Percentiles rank a stretch among this genome's conserved stretches.
Evolutionary conservation across 2,329 filamentous ascomycete species (phyloP).

Genomic region (Pseudomassariella vexata): DNA sequence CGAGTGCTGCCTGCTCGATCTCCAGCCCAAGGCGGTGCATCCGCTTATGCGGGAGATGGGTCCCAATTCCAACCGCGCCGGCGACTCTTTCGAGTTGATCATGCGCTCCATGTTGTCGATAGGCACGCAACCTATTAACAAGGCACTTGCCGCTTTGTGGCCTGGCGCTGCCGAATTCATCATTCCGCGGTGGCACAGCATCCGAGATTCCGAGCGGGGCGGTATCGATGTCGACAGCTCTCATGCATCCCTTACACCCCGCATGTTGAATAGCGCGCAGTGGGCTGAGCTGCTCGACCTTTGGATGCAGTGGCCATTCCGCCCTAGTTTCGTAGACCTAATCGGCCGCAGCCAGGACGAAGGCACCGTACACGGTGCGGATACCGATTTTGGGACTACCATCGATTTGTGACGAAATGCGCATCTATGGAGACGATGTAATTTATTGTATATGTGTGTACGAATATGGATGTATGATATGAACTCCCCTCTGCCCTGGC

Average conservation of each 20-base stretch:
- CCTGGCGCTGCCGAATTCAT: conserved; percentile 55
- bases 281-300: conserved; percentile 51
- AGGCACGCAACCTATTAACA: conserved; percentile 28
- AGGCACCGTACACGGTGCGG: conserved; percentile 9
- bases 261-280: conserved; percentile 48
- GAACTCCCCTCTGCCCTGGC: too few relatives aligned
- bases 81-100: conserved; percentile 50
- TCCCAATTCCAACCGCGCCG: conserved; percentile 30
- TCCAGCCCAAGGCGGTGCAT: conserved; percentile 54
- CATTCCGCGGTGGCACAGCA: conserved; percentile 38
- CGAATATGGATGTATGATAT: too few relatives aligned
- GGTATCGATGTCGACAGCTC: conserved; percentile 33
- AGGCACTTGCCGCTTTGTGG: conserved; percentile 46
- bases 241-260: conserved; percentile 34
- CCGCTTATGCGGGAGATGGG: conserved; percentile 42
- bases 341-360: conserved; percentile 30
- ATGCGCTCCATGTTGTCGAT: conserved; percentile 32
- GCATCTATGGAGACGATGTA: too few relatives aligned
- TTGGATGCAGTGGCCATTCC: conserved; percentile 63
- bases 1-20: conserved; percentile 56
- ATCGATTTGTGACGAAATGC: too few relatives aligned
- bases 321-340: conserved; percentile 42
- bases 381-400: not conserved
- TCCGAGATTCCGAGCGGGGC: conserved; percentile 41
- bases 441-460: too few relatives aligned